phyloP scores from a whole-genome alignment of 2,329 filamentous ascomycete species.

The Fusarium tuaranense region DNA sequence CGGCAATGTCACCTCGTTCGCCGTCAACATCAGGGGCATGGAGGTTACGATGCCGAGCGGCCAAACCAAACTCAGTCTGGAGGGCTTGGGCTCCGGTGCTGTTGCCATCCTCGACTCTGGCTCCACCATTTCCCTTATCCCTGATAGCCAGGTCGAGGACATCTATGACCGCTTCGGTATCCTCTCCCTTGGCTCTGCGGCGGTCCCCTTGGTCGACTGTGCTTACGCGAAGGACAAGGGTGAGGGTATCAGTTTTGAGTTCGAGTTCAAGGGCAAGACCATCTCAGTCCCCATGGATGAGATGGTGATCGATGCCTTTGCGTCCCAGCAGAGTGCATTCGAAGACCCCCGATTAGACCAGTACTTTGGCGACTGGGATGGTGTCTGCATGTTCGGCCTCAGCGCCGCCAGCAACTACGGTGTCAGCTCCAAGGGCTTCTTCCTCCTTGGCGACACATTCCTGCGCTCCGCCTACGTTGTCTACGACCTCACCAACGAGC shows the following conservation, averaged over 20 bases:
- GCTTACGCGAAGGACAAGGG: conserved; percentile 57
- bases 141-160: conserved; percentile 65
- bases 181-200: conserved; percentile 52
- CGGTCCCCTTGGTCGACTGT: conserved; percentile 66
- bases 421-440: conserved; percentile 46
- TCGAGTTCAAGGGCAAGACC: conserved; percentile 61
- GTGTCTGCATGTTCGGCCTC: conserved; percentile 68
- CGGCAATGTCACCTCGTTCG: conserved; percentile 54
- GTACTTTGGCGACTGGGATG: conserved; percentile 52
- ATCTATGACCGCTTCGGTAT: conserved; percentile 66
- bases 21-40: conserved; percentile 53
- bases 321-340: conserved; percentile 51
- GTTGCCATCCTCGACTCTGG: conserved; percentile 81
- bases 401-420: conserved; percentile 54
- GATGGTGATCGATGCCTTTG: conserved; percentile 61
- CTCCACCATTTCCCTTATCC: conserved; percentile 77
- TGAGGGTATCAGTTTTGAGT: conserved; percentile 61
- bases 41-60: conserved; percentile 48
- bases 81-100: conserved; percentile 61
- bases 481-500: conserved; percentile 63
- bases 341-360: conserved; percentile 50
- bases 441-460: conserved; percentile 70
- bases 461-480: conserved; percentile 68
- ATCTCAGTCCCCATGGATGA: conserved; percentile 66
- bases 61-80: conserved; percentile 47